phyloP scores from a whole-genome alignment of 208 protist species.

The Crithidia brevicula region DNA sequence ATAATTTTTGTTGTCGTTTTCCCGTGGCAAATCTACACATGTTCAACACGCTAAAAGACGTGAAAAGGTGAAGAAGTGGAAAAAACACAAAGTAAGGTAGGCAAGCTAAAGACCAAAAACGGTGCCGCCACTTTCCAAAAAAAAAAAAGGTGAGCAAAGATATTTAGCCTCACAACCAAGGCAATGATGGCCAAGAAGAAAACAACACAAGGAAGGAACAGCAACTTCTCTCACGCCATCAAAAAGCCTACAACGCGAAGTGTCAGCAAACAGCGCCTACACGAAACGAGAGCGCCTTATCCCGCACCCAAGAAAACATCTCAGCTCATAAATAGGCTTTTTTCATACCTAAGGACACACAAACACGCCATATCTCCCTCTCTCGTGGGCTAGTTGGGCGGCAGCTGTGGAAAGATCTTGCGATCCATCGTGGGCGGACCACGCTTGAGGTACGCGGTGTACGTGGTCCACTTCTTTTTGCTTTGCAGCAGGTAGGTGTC shows the following conservation, averaged over 20 bases:
- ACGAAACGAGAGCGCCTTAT: too few species aligned
- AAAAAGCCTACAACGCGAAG: not conserved
- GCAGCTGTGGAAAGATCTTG: slow-evolving; percentile 72
- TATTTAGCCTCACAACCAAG: too few species aligned
- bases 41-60: too few species aligned
- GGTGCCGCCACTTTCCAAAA: too few species aligned
- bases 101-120: too few species aligned
- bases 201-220: not conserved
- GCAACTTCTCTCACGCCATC: not conserved
- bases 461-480: slow-evolving; percentile 61
- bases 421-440: slow-evolving; percentile 65
- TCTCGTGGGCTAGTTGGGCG: not conserved
- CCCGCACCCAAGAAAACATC: too few species aligned
- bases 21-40: too few species aligned
- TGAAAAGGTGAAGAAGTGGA: not conserved
- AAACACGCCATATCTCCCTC: not conserved
- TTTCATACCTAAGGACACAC: not conserved
- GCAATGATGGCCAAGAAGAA: not conserved
- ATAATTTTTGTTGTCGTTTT: too few species aligned
- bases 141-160: slow-evolving; percentile 1
- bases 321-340: too few species aligned
- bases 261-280: too few species aligned
- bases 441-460: slow-evolving; percentile 72
- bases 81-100: not conserved
- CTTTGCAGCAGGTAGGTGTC: slow-evolving; percentile 74